Evolutionary conservation across 2,329 filamentous ascomycete genomes (phyloP).

Genomic region (Fusarium praegraminearum): DNA sequence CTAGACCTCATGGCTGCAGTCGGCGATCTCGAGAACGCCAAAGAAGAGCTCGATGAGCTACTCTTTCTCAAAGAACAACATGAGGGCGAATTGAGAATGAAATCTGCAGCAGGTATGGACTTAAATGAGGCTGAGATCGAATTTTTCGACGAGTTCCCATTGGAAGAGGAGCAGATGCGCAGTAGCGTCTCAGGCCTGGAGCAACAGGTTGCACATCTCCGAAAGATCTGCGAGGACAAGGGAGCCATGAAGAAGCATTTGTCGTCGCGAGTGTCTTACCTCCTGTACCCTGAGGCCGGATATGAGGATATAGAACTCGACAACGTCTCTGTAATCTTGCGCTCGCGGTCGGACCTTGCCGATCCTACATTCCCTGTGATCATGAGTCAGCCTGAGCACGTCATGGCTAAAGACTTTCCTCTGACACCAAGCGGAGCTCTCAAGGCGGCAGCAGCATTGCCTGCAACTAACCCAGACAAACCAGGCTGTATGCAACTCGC

Average conservation of each 20-base stretch:
- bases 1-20: slow-evolving; percentile 57
- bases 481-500: slow-evolving; percentile 54
- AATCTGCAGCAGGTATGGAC: slow-evolving; percentile 45
- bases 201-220: slow-evolving; percentile 52
- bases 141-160: slow-evolving; percentile 59
- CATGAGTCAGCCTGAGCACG: slow-evolving; percentile 62
- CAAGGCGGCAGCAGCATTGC: slow-evolving; percentile 54
- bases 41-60: slow-evolving; percentile 62
- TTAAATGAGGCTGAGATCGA: slow-evolving; percentile 56
- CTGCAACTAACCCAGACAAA: slow-evolving; percentile 52
- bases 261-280: slow-evolving; percentile 55
- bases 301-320: slow-evolving; percentile 60
- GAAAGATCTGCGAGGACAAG: slow-evolving; percentile 56
- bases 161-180: slow-evolving; percentile 52
- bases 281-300: slow-evolving; percentile 53
- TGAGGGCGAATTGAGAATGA: slow-evolving; percentile 54
- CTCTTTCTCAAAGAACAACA: slow-evolving; percentile 54
- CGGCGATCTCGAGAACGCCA: slow-evolving; percentile 60
- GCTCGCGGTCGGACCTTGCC: slow-evolving; percentile 48
- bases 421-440: slow-evolving; percentile 58
- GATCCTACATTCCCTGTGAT: slow-evolving; percentile 60
- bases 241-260: slow-evolving; percentile 59
- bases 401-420: slow-evolving; percentile 54
- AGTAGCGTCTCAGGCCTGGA: slow-evolving; percentile 52
- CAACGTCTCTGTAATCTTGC: slow-evolving; percentile 43